phyloP scores from a whole-genome alignment of 169 alveolate species.

The Plasmodium coatneyi region DNA sequence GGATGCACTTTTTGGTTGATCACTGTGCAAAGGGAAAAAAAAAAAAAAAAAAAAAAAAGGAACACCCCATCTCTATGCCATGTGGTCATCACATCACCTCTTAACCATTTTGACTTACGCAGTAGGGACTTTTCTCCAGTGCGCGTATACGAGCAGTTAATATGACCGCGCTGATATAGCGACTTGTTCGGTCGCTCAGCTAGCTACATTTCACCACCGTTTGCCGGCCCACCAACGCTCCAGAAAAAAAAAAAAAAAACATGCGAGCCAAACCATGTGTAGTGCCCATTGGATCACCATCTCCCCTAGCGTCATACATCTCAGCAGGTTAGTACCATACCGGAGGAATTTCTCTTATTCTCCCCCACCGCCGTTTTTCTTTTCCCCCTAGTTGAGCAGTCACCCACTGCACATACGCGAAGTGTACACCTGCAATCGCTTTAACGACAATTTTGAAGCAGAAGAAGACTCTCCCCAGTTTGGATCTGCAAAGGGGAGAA shows the following conservation, averaged over 20 bases:
- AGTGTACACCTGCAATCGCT: neutral
- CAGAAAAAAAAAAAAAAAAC: neutral
- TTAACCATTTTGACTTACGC: neutral
- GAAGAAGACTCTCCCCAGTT: neutral
- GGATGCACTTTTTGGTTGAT: neutral
- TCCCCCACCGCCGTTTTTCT: neutral
- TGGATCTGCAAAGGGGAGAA: neutral
- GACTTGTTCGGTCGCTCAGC: neutral
- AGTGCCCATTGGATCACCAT: neutral
- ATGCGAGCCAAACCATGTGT: neutral
- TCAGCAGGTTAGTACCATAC: neutral
- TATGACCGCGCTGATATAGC: neutral
- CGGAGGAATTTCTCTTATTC: neutral
- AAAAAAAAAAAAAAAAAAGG: neutral
- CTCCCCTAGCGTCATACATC: neutral
- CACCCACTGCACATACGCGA: neutral
- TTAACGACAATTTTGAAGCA: neutral
- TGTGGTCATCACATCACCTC: neutral
- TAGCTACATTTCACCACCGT: neutral
- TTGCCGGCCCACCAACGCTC: neutral
- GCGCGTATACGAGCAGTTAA: neutral
- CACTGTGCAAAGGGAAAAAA: neutral
- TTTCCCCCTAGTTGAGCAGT: neutral
- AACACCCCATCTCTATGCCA: neutral
- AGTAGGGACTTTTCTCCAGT: neutral